These are phyloP conservation scores for Metschnikowia aberdeeniae DNA, from an alignment of 805 yeast species.

Conservation along the genomic window DNA sequence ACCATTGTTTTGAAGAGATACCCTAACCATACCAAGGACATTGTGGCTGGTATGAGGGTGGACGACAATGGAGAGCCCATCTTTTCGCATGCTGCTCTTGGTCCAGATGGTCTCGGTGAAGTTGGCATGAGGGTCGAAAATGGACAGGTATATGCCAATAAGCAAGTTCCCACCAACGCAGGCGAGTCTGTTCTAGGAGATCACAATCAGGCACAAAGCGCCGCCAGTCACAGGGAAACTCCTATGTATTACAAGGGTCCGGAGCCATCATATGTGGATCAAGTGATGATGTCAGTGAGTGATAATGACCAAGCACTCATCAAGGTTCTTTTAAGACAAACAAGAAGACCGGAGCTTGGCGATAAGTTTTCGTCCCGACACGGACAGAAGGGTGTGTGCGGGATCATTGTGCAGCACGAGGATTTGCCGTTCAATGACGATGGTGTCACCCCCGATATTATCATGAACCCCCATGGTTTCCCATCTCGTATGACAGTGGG, in stretches of 20 bases:
- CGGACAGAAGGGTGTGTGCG: conserved; percentile 99
- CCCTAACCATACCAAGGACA: conserved; percentile 90
- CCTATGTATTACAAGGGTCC: conserved; percentile 93
- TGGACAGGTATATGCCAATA: conserved; percentile 93
- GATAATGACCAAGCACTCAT: conserved; percentile 93
- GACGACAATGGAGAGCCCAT: conserved; percentile 79
- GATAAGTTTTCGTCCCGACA: conserved; percentile 90
- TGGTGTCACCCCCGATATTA: conserved; percentile 91
- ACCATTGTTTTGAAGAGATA: conserved; percentile 87
- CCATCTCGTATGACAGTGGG: conserved; percentile 99
- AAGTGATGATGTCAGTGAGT: conserved; percentile 94
- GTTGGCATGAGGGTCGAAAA: conserved; percentile 87
- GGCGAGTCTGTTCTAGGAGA: conserved; percentile 57
- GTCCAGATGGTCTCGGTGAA: conserved; percentile 95
- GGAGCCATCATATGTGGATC: conserved; percentile 92
- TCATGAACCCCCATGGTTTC: conserved; percentile 99
- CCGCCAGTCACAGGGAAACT: conserved; percentile 75
- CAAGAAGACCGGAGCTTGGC: conserved; percentile 96
- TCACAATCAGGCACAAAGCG: conserved; percentile 30
- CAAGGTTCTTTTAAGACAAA: conserved; percentile 88
- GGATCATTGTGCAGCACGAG: conserved; percentile 95
- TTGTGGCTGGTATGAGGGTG: conserved; percentile 85
- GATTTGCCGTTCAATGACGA: conserved; percentile 93
- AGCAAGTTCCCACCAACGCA: conserved; percentile 85
- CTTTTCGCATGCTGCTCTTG: conserved; percentile 80